A percentile compares a stretch with the other conserved stretches of the same genome.
These are phyloP conservation scores for Flaveria trinervia DNA, from an alignment of 129 eudicot genomes.

Conservation along the genomic window DNA sequence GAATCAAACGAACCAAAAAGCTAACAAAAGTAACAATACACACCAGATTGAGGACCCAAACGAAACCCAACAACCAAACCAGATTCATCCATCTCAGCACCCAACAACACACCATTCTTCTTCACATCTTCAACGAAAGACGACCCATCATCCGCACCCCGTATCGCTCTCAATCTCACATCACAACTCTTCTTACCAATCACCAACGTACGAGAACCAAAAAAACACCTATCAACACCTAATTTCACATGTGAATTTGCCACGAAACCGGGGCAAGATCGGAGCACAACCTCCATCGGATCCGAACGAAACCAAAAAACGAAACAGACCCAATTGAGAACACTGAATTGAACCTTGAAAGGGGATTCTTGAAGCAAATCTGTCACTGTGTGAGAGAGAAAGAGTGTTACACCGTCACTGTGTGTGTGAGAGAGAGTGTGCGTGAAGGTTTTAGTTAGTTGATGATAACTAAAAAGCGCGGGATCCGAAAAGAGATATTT, in stretches of 20 bases:
- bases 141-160: constrained; percentile 47
- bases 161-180: constrained; percentile 24
- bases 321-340: constrained; percentile 35
- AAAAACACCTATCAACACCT: constrained; percentile 26
- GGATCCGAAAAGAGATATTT: constrained; percentile 34
- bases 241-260: constrained; percentile 2
- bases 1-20: not conserved
- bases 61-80: constrained; percentile 75
- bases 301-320: not conserved
- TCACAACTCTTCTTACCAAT: constrained; percentile 22
- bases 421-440: not conserved
- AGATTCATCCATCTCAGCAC: constrained; percentile 57
- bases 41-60: constrained; percentile 66
- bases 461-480: constrained; percentile 32
- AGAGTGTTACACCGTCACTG: not conserved
- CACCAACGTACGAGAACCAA: constrained; percentile 35
- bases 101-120: constrained; percentile 57
- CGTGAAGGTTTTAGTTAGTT: not conserved
- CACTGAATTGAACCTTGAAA: constrained; percentile 17
- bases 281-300: constrained; percentile 51
- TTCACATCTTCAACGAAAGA: constrained; percentile 29
- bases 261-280: constrained; percentile 23
- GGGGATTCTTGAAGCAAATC: too few species aligned
- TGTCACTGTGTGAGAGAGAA: not conserved
- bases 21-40: not conserved